Conservation (phyloP, 2,329 filamentous ascomycete species). For the Tricladium varicosporioides region DNA sequence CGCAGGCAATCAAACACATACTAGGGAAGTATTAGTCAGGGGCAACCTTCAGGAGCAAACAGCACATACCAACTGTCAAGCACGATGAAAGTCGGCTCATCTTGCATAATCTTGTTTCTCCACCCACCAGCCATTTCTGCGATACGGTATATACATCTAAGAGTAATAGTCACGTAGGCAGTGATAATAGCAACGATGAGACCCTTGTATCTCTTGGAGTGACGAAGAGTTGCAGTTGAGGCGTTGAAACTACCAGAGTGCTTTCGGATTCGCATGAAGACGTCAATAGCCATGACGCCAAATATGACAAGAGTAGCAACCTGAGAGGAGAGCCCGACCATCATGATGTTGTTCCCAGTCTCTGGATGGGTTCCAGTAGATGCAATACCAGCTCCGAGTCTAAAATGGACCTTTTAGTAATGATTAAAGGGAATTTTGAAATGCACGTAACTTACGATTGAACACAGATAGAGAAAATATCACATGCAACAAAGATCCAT, state of each 20-base stretch:
- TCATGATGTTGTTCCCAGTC: conserved; percentile 36
- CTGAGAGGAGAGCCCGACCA: conserved; percentile 38
- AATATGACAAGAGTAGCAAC: conserved; percentile 38
- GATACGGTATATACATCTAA: conserved; percentile 32
- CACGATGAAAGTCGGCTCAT: conserved; percentile 57
- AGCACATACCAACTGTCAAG: conserved; percentile 42
- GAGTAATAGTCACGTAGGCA: conserved; percentile 12
- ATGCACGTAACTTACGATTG: conserved; percentile 29
- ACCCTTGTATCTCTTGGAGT: conserved; percentile 12
- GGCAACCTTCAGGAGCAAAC: neutral
- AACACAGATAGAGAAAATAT: conserved; percentile 49
- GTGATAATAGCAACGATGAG: conserved; percentile 10
- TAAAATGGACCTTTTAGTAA: conserved; percentile 44
- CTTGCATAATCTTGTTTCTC: conserved; percentile 61
- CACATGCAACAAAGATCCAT: conserved; percentile 57
- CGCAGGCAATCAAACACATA: conserved; percentile 46
- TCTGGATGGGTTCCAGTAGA: conserved; percentile 44
- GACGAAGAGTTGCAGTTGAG: conserved; percentile 7
- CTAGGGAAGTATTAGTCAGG: neutral
- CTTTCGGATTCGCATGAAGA: conserved; percentile 14
- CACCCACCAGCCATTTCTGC: conserved; percentile 63
- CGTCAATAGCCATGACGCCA: conserved; percentile 14
- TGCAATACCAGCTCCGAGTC: conserved; percentile 55
- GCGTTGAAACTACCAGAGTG: conserved; percentile 8
- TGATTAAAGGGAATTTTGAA: conserved; percentile 46